Evolutionary conservation across 73 alveolate species (phyloP), one percentile per base, ranked within the genome.

Genomic region (Vitrella brassicaformis): DNA sequence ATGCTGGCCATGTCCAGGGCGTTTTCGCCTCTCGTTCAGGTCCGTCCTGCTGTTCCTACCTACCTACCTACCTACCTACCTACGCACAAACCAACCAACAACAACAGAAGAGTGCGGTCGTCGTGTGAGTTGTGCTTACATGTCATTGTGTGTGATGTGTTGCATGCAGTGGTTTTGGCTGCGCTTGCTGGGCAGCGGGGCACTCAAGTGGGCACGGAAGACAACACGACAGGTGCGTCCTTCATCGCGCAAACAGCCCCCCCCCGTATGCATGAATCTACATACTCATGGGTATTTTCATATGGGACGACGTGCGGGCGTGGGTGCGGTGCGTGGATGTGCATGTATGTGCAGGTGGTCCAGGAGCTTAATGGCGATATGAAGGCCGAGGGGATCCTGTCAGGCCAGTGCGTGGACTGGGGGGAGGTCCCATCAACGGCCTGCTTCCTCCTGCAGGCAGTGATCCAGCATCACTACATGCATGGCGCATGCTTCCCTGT

Each of bases 401-500:
- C 68, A 14, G 31, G 47, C 28, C 74, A 75, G 70, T 75, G 26
- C 67, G 70, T 67, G 74, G 82, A 75, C 75, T 75, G 64, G 28
- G 82, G 82, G 25, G 72, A 66, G 65, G 70, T 70, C 0, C 82
- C 82, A 0, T 56, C 75, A 68, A 75, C 71, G 1, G 68, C 68
- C 31, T 66, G 74, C 74, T 75, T 75, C 46, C 72, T 70, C 0
- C 66, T 75, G 47, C 82, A 75, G 9, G 82, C 82, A 46, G 32
- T 69, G 68, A 75, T 75, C 29, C 66, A 30, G 68, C 30, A 68
- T 9, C 74, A 75, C 74, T 75, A 75, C 47, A 75, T 75, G 82
- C 30, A 75, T 30, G 82, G 82, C 71, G 82, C 70, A 39, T 75
- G 71, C 74, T 75, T 64, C 47, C 82, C 82, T n/a, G 30, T 30